These are phyloP conservation scores for Aspergillus japonicus DNA, from an alignment of 2,329 filamentous ascomycete species.

Conservation along the genomic window DNA sequence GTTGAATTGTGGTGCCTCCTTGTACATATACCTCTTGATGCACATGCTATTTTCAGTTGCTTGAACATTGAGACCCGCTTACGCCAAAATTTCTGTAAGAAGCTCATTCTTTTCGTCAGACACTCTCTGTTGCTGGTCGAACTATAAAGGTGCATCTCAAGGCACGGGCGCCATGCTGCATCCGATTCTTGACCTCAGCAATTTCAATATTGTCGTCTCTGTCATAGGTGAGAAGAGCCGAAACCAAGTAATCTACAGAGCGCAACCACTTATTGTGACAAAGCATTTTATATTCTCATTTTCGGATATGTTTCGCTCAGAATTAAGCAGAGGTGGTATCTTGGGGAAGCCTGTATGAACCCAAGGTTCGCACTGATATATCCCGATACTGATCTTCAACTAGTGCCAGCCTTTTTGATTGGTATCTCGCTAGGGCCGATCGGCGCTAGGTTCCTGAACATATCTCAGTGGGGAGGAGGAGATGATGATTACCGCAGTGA, in stretches of 20 bases:
- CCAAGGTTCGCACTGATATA: not conserved
- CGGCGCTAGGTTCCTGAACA: slow-evolving; percentile 53
- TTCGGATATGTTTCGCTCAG: slow-evolving; percentile 38
- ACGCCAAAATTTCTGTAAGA: not conserved
- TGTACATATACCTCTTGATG: not conserved
- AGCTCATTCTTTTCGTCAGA: not conserved
- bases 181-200: slow-evolving; percentile 36
- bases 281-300: slow-evolving; percentile 33
- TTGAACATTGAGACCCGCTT: not conserved
- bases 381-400: slow-evolving; percentile 3
- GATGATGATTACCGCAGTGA: slow-evolving; percentile 35
- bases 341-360: slow-evolving; percentile 41
- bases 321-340: slow-evolving; percentile 40
- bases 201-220: slow-evolving; percentile 35
- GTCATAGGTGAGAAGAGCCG: slow-evolving; percentile 29
- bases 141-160: not conserved
- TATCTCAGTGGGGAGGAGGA: slow-evolving; percentile 39
- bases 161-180: slow-evolving; percentile 30
- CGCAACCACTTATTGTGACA: not conserved
- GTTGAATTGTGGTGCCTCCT: not conserved
- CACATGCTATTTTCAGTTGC: not conserved
- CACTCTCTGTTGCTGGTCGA: not conserved
- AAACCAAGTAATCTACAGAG: not conserved
- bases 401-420: slow-evolving; percentile 56
- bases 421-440: slow-evolving; percentile 58